A percentile compares a stretch with the other conserved stretches of the same genome.
Conservation (phyloP, 2,329 filamentous ascomycete species). For the Ceratocystis destructans region DNA sequence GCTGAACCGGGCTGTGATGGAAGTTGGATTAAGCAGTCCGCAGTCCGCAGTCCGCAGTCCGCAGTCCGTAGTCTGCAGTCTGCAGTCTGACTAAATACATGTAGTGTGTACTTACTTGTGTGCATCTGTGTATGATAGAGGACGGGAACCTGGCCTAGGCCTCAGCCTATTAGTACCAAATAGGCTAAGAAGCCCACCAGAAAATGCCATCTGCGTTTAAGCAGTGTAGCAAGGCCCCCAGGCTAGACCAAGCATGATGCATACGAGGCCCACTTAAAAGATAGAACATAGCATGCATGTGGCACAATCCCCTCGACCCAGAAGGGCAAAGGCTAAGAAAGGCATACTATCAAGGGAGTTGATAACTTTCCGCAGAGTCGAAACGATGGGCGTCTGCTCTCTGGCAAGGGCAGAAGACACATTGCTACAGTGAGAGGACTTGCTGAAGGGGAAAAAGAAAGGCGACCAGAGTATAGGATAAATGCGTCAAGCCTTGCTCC, state of each 20-base stretch:
- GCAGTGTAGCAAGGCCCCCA: not conserved
- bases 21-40: not conserved
- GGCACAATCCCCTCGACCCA: not conserved
- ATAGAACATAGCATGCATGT: not conserved
- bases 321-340: not conserved
- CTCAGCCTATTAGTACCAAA: not conserved
- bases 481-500: too few relatives aligned
- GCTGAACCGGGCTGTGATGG: not conserved
- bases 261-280: not conserved
- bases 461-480: too few relatives aligned
- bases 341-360: not conserved
- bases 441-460: too few relatives aligned
- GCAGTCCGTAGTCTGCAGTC: too few relatives aligned
- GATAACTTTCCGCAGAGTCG: not conserved
- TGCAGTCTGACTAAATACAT: not conserved
- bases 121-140: not conserved
- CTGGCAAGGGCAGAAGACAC: too few relatives aligned
- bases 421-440: too few relatives aligned
- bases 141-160: not conserved
- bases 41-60: too few relatives aligned
- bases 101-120: not conserved
- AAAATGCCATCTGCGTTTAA: slow-evolving; percentile 1
- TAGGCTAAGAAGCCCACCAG: not conserved
- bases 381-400: too few relatives aligned
- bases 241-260: not conserved